phyloP scores from a whole-genome alignment of 768 basidiomycete species.

The Tulasnella sp. region DNA sequence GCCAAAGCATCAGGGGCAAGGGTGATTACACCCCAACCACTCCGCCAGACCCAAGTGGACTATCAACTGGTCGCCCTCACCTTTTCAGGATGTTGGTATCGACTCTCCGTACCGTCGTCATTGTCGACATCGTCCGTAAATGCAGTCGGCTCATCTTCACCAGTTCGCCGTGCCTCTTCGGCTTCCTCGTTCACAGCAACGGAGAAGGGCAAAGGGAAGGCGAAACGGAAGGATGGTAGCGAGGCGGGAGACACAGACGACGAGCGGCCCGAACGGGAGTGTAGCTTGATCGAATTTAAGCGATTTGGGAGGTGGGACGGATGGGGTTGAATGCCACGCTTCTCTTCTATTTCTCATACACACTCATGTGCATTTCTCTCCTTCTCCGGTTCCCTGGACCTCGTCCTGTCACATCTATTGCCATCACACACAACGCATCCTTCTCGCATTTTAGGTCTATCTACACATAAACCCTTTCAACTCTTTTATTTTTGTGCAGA shows the following conservation, averaged over 20 bases:
- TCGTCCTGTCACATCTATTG: too few species aligned
- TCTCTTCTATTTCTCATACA: too few species aligned
- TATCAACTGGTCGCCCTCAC: conserved; percentile 79
- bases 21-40: background rate
- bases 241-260: conserved; percentile 32
- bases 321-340: conserved; percentile 41
- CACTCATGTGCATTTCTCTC: too few species aligned
- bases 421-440: too few species aligned
- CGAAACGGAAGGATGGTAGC: conserved; percentile 36
- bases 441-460: too few species aligned
- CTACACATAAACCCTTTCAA: too few species aligned
- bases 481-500: too few species aligned
- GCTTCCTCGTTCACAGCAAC: background rate
- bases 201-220: conserved; percentile 49
- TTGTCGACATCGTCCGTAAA: background rate
- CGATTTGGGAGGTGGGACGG: conserved; percentile 86
- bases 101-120: conserved; percentile 49
- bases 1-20: background rate
- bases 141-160: background rate
- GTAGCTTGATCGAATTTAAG: conserved; percentile 64
- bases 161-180: background rate
- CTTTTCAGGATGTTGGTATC: conserved; percentile 87
- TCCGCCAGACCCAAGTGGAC: conserved; percentile 28
- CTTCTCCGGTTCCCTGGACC: too few species aligned
- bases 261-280: conserved; percentile 40